Evolutionary conservation across 2,329 filamentous ascomycete genomes (phyloP).

Genomic region (Curvularia sp.): DNA sequence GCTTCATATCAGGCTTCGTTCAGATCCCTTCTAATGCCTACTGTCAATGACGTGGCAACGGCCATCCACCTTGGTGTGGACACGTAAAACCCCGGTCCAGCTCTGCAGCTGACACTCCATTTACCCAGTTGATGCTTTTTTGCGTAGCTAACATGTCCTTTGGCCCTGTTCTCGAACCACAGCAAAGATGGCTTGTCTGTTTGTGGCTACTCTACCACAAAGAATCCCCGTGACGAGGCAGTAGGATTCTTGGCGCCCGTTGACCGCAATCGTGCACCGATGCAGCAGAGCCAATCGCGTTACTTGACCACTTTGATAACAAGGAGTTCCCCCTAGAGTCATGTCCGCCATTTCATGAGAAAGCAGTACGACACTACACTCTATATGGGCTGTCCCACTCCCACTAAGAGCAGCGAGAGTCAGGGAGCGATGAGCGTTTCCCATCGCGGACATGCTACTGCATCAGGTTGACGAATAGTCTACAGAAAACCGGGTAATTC

Average conservation of each 20-base stretch:
- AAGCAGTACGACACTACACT: background rate
- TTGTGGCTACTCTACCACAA: background rate
- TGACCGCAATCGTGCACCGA: background rate
- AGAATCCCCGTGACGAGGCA: background rate
- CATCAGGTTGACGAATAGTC: background rate
- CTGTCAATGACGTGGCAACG: too few relatives aligned
- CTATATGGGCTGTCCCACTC: background rate
- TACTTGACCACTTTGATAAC: background rate
- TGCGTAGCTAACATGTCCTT: background rate
- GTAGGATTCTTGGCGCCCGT: background rate
- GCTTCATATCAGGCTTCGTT: background rate
- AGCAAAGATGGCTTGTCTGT: background rate
- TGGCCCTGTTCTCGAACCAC: background rate
- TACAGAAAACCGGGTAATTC: background rate
- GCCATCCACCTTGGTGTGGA: background rate
- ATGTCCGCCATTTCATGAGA: background rate
- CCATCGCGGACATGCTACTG: background rate
- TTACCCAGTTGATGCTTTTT: background rate
- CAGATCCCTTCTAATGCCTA: background rate
- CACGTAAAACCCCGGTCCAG: background rate
- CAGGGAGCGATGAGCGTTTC: background rate
- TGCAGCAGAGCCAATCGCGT: conserved; percentile 1
- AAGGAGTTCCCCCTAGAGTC: background rate
- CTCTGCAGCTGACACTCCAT: background rate
- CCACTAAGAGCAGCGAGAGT: background rate